Conservation (phyloP, 2,329 filamentous ascomycete genomes). For the Colletotrichum musicola region DNA sequence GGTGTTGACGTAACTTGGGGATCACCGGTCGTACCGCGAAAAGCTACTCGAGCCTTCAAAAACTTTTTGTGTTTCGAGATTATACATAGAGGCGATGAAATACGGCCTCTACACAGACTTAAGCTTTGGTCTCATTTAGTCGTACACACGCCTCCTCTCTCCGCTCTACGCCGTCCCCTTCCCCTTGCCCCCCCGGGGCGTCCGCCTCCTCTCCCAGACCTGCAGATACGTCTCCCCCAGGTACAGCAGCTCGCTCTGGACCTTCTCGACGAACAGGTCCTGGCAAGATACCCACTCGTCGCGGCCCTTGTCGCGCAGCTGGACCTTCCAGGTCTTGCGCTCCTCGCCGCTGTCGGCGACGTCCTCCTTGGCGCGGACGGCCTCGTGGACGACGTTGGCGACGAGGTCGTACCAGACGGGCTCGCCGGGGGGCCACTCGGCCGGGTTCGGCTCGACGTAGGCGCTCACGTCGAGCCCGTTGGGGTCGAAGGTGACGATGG, state of each 20-base stretch:
- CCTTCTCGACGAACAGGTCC: conserved; percentile 91
- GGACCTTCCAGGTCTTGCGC: conserved; percentile 92
- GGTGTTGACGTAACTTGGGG: not conserved
- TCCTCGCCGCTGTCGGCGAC: conserved; percentile 92
- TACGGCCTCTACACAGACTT: not conserved
- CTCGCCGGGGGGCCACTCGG: conserved; percentile 77
- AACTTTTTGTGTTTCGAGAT: too few species aligned
- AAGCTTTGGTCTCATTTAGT: not conserved
- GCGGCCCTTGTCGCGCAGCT: conserved; percentile 83
- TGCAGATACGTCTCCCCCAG: conserved; percentile 95
- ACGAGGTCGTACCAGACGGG: conserved; percentile 96
- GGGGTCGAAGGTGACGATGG: conserved; percentile 96
- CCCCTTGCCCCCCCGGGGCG: conserved; percentile 55
- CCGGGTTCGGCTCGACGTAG: conserved; percentile 89
- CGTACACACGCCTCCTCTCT: conserved; percentile 4
- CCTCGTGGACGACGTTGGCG: conserved; percentile 93
- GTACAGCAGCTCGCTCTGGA: conserved; percentile 89
- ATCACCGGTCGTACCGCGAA: not conserved
- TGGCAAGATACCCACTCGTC: conserved; percentile 95
- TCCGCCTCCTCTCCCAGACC: conserved; percentile 90
- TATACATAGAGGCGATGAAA: not conserved
- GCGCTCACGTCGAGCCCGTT: conserved; percentile 86
- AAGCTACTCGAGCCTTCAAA: too few species aligned
- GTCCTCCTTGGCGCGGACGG: conserved; percentile 78
- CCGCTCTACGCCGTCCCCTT: conserved; percentile 45